phyloP scores from a whole-genome alignment of 2,329 filamentous ascomycete species.

The Paracorniculantispora psalliotae region DNA sequence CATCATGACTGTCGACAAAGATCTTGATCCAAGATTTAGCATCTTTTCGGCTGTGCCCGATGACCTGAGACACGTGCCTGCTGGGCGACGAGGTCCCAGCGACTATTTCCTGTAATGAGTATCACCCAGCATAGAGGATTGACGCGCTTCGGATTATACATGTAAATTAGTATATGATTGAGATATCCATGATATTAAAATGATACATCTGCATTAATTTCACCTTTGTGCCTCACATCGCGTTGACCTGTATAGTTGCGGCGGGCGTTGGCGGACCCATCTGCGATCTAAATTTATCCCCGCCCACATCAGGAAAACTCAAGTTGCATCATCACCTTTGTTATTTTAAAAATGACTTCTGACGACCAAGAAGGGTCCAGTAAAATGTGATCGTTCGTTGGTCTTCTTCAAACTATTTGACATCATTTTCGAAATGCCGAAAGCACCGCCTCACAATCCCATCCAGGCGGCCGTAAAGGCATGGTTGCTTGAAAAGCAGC shows the following conservation, averaged over 20 bases:
- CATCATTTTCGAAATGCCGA: constrained; percentile 7
- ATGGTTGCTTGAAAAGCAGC: constrained; percentile 23
- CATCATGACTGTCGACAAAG: constrained; percentile 85
- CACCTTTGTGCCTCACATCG: not conserved
- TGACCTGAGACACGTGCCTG: constrained; percentile 73
- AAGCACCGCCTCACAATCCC: constrained; percentile 19
- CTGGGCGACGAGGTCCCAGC: constrained; percentile 60
- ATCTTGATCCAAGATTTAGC: constrained; percentile 85
- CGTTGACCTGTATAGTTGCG: not conserved
- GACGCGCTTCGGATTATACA: constrained; percentile 24
- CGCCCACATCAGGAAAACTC: constrained; percentile 15
- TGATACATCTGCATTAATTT: constrained; percentile 17
- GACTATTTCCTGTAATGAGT: constrained; percentile 62
- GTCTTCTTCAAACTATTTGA: not conserved
- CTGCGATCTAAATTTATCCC: not conserved
- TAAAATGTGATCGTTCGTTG: not conserved
- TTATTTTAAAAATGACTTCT: too few relatives aligned
- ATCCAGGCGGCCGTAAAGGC: constrained; percentile 27
- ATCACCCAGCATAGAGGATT: constrained; percentile 2
- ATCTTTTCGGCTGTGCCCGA: constrained; percentile 89
- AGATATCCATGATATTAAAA: constrained; percentile 36
- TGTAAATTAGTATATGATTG: constrained; percentile 39
- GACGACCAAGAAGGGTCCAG: too few relatives aligned
- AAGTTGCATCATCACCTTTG: constrained; percentile 15
- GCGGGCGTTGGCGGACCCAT: not conserved